Evolutionary conservation across 1,139 yeast species (phyloP), one percentile per base, ranked within the genome.

Genomic region (Taphrina pruni): DNA sequence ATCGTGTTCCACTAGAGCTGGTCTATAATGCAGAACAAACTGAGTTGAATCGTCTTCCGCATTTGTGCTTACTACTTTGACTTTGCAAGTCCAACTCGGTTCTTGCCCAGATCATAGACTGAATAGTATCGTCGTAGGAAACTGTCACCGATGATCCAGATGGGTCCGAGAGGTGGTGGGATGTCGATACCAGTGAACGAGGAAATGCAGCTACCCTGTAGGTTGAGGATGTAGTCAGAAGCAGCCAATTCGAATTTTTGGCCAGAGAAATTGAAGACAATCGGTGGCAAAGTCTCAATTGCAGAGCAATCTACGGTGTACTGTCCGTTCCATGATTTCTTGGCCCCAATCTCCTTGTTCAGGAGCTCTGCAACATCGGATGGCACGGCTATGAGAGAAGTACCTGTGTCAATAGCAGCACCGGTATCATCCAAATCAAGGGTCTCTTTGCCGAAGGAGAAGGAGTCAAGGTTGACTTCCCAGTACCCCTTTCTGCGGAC

Each of bases 401-500:
- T 94, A 81, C 99, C 99, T 71, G 99, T 94, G 80, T 94, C 99
- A 77, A 94, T 90, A 72, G 97, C 97, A 75, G 97, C 99, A 79
- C 99, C 99, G 72, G 94, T 88, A 76, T 83, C 82, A 75, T 84
- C 85, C 77, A 94, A 86, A 75, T 85, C 87, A 64, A 98, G 97
- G 76, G 85, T 89, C 81, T 94, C 97, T 73, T 88, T 89, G 75
- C 99, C 99, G 73, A 94, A 84, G 51, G 93, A 90, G 77, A 94
- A 83, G 75, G 97, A 93, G 75, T 91, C 91, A 74, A 94, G 88
- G 73, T 89, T 85, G 72, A 94, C 99, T 83, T 94, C 99, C 99
- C 99, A 94, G 85, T 94, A 94, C 50, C 98, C 99, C 87, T 93
- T 90, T 85, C 99, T 90, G 83, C 99, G 91, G 72, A 94, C 95